Base-by-base conservation (phyloP, 805 yeast species). In the Starmerella sp. region DNA sequence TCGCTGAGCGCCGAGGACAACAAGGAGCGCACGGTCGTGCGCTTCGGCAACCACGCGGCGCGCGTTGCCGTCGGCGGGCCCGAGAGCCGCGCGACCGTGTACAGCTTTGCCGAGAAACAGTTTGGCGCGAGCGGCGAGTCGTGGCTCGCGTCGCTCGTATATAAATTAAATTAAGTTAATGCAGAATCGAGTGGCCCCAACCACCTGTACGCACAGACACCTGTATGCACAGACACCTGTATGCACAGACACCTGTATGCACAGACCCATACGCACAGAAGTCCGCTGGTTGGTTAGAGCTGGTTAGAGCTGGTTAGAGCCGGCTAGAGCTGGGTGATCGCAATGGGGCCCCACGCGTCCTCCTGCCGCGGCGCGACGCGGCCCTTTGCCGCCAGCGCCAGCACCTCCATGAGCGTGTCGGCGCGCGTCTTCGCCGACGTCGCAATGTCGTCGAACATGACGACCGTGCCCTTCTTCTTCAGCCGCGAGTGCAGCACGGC, bases 371-470 rank as follows among this genome's bases (percentile, higher is more conserved):
- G 43, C 6, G 14, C 14, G 13, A 58, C 54, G 8, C 48, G 44
- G 41, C 60, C 60, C 34, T 42, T 38, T 8, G 57, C 56, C 3
- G 60, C 59, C n/a, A 53, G 48, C 1, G 8, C 39, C 29, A 60
- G 54, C 37, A 60, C 53, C 39, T 60, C 63, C 56, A 60, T 38
- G 8, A 60, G 51, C 38, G 52, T 54, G 42, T 56, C 45, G n/a
- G 63, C 60, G 11, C 57, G 56, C 28, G 48, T 44, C 14, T 30
- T n/a, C 6, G 54, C 41, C 17, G 51, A 35, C 6, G 37, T 35
- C 4, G 60, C 58, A 11, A 60, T 46, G 6, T 48, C 55, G 29
- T 51, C 55, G 41, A 60, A 54, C 30, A 15, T 31, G 13, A 28
- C 54, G 1, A 28, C 10, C 22, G 53, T 45, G 14, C 57, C 58